Percentiles rank a stretch among this genome's conserved stretches.
These are phyloP conservation scores for Hanseniaspora guilliermondii DNA, from an alignment of 805 yeast species.

Conservation along the genomic window DNA sequence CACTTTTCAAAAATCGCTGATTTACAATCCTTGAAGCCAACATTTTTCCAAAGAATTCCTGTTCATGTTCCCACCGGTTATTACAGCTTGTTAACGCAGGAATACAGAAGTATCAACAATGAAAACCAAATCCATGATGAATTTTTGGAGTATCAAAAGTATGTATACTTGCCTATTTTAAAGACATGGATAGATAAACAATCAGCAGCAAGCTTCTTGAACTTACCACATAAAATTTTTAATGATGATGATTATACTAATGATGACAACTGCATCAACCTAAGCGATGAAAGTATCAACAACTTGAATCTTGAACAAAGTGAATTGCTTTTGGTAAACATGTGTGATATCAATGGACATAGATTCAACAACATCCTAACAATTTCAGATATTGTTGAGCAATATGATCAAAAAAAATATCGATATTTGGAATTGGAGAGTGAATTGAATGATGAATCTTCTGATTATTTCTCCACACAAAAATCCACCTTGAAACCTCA, in stretches of 20 bases:
- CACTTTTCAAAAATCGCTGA: slow-evolving; percentile 41
- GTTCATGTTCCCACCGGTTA: neutral
- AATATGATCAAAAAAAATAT: slow-evolving; percentile 2
- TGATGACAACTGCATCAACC: neutral
- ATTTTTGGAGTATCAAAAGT: neutral
- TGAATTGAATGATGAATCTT: neutral
- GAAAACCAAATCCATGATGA: neutral
- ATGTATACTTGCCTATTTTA: neutral
- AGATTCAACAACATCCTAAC: neutral
- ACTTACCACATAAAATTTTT: neutral
- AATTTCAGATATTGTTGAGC: slow-evolving; percentile 7
- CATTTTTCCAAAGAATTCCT: slow-evolving; percentile 9
- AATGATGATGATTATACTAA: neutral
- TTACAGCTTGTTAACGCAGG: neutral
- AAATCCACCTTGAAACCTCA: neutral
- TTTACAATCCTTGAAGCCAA: slow-evolving; percentile 18
- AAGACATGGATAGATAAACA: slow-evolving; percentile 1
- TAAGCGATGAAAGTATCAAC: slow-evolving; percentile 1
- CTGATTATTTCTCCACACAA: neutral
- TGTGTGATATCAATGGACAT: slow-evolving; percentile 2
- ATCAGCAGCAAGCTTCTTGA: neutral
- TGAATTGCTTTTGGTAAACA: slow-evolving; percentile 1
- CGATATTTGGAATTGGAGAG: neutral
- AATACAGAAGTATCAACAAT: neutral
- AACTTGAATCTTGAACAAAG: neutral